Conservation (phyloP, 805 yeast genomes). For the Myxozyma vanderwaltii region DNA sequence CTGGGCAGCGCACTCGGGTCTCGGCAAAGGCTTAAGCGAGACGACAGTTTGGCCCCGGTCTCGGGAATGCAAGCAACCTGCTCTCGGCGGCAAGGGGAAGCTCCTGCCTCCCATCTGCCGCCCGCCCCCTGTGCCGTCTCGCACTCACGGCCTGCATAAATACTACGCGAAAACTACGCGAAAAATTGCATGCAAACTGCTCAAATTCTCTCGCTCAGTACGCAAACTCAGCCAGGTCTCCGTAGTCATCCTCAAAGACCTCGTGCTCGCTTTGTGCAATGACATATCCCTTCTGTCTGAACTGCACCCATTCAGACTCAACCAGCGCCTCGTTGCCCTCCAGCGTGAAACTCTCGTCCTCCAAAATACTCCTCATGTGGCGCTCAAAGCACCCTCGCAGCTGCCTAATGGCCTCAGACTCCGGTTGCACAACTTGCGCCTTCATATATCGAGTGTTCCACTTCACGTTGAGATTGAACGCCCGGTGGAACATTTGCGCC, state of each 20-base stretch:
- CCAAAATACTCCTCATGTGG: not conserved
- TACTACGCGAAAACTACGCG: too few species aligned
- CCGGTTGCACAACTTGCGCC: conserved; percentile 1
- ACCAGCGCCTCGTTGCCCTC: conserved; percentile 8
- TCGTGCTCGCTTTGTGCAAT: conserved; percentile 1
- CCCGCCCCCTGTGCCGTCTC: too few species aligned
- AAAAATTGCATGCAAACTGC: too few species aligned
- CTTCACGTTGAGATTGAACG: conserved; percentile 2
- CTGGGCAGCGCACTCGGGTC: too few species aligned
- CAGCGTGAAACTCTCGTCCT: not conserved
- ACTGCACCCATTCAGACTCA: conserved; percentile 3
- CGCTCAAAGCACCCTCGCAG: conserved; percentile 8
- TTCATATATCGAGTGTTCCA: not conserved
- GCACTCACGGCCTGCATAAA: too few species aligned
- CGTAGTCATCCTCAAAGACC: not conserved
- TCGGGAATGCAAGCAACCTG: too few species aligned
- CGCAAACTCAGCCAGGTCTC: not conserved
- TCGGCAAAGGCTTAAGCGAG: too few species aligned
- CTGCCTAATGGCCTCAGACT: not conserved
- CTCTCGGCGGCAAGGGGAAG: too few species aligned
- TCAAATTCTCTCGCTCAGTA: not conserved
- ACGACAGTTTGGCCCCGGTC: too few species aligned
- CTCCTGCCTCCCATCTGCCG: too few species aligned
- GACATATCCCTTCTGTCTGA: conserved; percentile 8
- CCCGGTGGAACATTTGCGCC: not conserved